A percentile compares a stretch with the other conserved stretches of the same genome.
Evolutionary conservation across 2,329 filamentous ascomycete genomes (phyloP).

Genomic region (Arthrobotrys megalospora): DNA sequence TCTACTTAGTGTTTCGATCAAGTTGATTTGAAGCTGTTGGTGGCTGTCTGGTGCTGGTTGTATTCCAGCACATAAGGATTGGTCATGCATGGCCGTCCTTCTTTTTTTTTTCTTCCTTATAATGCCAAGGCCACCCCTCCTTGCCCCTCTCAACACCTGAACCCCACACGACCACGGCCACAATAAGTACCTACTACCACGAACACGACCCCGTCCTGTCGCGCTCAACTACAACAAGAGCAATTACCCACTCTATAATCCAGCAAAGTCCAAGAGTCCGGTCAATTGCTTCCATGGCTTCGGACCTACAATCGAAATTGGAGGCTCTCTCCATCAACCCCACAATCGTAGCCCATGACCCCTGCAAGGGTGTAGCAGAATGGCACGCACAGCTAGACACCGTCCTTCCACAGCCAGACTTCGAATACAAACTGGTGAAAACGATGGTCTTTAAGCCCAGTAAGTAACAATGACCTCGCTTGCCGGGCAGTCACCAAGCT

Average conservation of each 20-base stretch:
- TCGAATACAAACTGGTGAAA: constrained; percentile 64
- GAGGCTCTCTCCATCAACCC: constrained; percentile 45
- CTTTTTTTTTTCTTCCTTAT: constrained; percentile 31
- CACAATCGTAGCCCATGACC: constrained; percentile 61
- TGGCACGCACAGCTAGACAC: constrained; percentile 63
- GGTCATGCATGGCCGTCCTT: background rate
- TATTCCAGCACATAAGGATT: background rate
- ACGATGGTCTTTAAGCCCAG: constrained; percentile 65
- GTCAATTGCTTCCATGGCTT: constrained; percentile 44
- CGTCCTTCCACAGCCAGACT: constrained; percentile 59
- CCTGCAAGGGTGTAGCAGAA: constrained; percentile 63
- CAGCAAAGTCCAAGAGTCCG: background rate
- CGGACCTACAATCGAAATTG: constrained; percentile 46
- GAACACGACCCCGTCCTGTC: background rate
- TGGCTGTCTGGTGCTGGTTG: background rate
- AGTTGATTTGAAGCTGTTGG: constrained; percentile 9
- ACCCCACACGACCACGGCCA: constrained; percentile 35
- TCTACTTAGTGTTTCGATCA: background rate
- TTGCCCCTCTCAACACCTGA: constrained; percentile 34
- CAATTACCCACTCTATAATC: background rate
- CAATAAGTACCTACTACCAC: background rate
- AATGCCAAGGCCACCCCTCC: constrained; percentile 37
- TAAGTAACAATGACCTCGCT: constrained; percentile 38
- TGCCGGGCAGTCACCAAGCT: background rate
- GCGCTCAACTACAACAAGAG: background rate